Conservation (phyloP, 257 asterid genomes). For the Leptodermis oblonga region DNA sequence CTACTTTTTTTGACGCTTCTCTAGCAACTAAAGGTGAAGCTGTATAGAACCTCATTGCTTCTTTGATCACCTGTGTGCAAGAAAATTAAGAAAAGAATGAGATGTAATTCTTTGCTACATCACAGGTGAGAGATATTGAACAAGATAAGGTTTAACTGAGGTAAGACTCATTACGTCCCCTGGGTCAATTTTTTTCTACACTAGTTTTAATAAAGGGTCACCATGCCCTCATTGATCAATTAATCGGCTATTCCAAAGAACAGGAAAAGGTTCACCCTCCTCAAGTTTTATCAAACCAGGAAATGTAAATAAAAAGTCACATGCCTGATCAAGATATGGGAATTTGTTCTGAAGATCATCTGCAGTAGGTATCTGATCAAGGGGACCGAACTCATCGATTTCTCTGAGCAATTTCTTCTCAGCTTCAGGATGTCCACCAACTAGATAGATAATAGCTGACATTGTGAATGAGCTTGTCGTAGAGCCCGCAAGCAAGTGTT, state of each 20-base stretch:
- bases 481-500: slow-evolving; percentile 91
- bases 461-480: slow-evolving; percentile 87
- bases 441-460: slow-evolving; percentile 62
- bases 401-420: slow-evolving; percentile 66
- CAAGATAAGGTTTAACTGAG: too few species aligned
- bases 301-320: background rate
- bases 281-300: background rate
- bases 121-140: background rate
- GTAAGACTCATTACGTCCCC: too few species aligned
- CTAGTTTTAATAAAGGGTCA: too few species aligned
- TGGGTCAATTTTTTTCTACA: too few species aligned
- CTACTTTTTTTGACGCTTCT: slow-evolving; percentile 72
- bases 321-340: slow-evolving; percentile 71
- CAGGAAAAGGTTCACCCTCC: background rate
- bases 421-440: slow-evolving; percentile 61
- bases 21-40: slow-evolving; percentile 92
- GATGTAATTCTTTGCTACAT: background rate
- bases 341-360: slow-evolving; percentile 72
- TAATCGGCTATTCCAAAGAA: too few species aligned
- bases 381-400: slow-evolving; percentile 65
- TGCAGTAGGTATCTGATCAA: slow-evolving; percentile 60
- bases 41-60: slow-evolving; percentile 82
- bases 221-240: too few species aligned
- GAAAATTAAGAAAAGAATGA: background rate
- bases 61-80: slow-evolving; percentile 75